Evolutionary conservation across 768 basidiomycete species (phyloP).

Genomic region (Agaricus subrufescens): DNA sequence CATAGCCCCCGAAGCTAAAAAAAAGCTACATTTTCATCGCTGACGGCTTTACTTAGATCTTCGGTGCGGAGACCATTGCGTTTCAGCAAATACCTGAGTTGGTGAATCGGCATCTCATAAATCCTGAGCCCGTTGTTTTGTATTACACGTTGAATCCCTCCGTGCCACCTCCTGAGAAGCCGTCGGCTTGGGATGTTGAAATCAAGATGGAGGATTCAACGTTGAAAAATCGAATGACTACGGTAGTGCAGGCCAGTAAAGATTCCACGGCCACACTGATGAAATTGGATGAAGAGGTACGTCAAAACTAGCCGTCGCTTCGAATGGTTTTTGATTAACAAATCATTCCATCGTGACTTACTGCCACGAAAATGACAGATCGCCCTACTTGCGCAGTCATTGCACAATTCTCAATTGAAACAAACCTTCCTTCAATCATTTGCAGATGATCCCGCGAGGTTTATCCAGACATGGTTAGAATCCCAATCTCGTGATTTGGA

Average conservation of each 20-base stretch:
- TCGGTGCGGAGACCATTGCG: constrained; percentile 60
- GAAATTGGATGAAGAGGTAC: constrained; percentile 88
- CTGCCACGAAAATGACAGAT: constrained; percentile 42
- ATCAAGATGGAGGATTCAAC: constrained; percentile 79
- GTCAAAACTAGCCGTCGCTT: constrained; percentile 2
- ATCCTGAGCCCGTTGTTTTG: constrained; percentile 78
- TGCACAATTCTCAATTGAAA: constrained; percentile 85
- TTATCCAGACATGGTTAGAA: constrained; percentile 88
- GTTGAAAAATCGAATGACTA: constrained; percentile 70
- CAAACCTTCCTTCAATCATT: constrained; percentile 83
- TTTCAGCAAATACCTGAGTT: constrained; percentile 85
- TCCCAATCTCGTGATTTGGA: constrained; percentile 91
- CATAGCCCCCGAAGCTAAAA: background rate
- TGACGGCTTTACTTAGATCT: constrained; percentile 42
- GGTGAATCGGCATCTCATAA: constrained; percentile 71
- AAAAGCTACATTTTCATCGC: background rate
- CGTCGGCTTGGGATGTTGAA: constrained; percentile 83
- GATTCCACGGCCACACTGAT: constrained; percentile 63
- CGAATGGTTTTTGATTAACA: background rate
- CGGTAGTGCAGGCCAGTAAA: constrained; percentile 64
- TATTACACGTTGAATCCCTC: constrained; percentile 71
- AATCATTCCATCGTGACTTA: background rate
- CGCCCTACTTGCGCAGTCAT: constrained; percentile 75
- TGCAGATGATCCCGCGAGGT: constrained; percentile 68
- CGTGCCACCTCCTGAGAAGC: constrained; percentile 59